These are phyloP conservation scores for Letharia columbiana DNA, from an alignment of 495 filamentous ascomycete species.

Conservation along the genomic window DNA sequence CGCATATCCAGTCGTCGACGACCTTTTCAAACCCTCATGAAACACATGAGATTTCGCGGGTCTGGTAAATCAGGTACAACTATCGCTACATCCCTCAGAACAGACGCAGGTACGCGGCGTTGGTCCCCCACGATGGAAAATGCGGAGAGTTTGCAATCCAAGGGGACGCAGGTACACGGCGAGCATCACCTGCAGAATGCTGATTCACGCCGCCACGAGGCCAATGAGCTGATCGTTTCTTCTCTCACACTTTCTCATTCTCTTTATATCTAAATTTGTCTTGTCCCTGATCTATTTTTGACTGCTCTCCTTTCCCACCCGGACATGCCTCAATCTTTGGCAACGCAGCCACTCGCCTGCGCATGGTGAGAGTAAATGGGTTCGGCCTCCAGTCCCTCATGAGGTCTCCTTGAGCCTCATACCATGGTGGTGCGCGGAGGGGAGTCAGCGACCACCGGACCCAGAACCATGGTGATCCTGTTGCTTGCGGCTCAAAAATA, in stretches of 20 bases:
- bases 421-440: slow-evolving; percentile 38
- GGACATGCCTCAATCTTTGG: background rate
- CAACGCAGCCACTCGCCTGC: slow-evolving; percentile 43
- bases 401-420: slow-evolving; percentile 52
- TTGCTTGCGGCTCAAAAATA: background rate
- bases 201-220: background rate
- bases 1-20: background rate
- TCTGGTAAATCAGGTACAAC: background rate
- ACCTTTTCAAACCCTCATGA: background rate
- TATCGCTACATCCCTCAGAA: background rate
- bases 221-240: background rate
- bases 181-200: background rate
- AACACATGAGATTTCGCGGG: background rate
- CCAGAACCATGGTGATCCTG: background rate
- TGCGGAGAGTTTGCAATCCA: background rate
- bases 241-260: background rate
- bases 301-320: background rate
- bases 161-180: background rate
- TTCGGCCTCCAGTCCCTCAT: slow-evolving; percentile 59
- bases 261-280: background rate
- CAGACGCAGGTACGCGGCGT: slow-evolving; percentile 1
- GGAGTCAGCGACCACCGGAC: background rate
- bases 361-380: slow-evolving; percentile 60
- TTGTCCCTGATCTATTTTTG: background rate
- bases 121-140: background rate